These are phyloP conservation scores for Geranium brycei DNA, from an alignment of 345 rosid genomes.

Conservation along the genomic window DNA sequence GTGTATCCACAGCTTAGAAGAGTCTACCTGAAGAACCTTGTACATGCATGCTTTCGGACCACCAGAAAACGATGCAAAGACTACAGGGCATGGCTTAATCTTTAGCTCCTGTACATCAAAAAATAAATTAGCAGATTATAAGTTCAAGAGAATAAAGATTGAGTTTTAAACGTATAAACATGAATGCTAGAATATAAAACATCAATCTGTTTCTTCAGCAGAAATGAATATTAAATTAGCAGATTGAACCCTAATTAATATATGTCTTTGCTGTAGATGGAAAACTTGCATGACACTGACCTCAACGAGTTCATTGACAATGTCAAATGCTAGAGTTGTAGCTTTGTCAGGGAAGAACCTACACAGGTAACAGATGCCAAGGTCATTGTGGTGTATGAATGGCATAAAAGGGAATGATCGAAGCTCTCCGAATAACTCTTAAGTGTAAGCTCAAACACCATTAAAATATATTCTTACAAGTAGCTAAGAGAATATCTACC, in stretches of 20 bases:
- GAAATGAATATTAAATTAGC: not conserved
- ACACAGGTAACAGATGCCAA: conserved; percentile 16
- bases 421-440: not conserved
- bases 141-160: conserved; percentile 1
- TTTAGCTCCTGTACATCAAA: conserved; percentile 50
- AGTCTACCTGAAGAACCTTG: conserved; percentile 75
- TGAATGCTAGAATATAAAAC: not conserved
- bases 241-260: conserved; percentile 3
- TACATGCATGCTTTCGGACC: conserved; percentile 91
- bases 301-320: conserved; percentile 55
- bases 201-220: not conserved
- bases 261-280: not conserved
- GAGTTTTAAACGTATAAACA: not conserved
- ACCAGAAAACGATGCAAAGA: conserved; percentile 78
- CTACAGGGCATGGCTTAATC: conserved; percentile 57
- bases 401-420: not conserved
- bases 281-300: conserved; percentile 19
- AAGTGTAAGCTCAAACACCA: not conserved
- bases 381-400: not conserved
- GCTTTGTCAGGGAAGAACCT: conserved; percentile 90
- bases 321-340: conserved; percentile 39
- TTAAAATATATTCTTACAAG: not conserved
- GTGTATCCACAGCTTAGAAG: not conserved
- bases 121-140: conserved; percentile 3
- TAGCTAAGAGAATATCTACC: not conserved